A percentile compares a stretch with the other conserved stretches of the same genome.
Evolutionary conservation across 129 eudicot genomes (phyloP).

Genomic region (Glebionis coronaria): DNA sequence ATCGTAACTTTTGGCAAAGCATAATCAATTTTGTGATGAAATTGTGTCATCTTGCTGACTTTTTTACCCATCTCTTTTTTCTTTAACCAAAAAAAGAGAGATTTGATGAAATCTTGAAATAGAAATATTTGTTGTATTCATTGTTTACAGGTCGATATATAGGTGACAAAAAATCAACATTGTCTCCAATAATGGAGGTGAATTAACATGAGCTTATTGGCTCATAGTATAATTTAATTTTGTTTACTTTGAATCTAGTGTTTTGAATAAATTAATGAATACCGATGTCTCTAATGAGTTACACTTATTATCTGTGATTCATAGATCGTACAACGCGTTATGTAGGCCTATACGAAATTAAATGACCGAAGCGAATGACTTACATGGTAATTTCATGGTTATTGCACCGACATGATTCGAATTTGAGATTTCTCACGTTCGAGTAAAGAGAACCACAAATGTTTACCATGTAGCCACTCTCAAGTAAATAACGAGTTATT

Average conservation of each 20-base stretch:
- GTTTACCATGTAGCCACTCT: too few relatives aligned
- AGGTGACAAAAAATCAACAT: slow-evolving; percentile 8
- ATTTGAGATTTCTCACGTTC: too few relatives aligned
- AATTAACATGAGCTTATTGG: neutral
- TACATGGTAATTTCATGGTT: too few relatives aligned
- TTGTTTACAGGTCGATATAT: slow-evolving; percentile 23
- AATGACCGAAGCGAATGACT: too few relatives aligned
- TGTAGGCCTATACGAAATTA: too few relatives aligned
- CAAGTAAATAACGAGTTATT: too few relatives aligned
- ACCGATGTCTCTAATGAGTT: neutral
- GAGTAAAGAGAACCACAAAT: too few relatives aligned
- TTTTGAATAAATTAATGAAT: neutral
- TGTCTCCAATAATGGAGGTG: slow-evolving; percentile 19
- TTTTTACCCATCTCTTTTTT: neutral
- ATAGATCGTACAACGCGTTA: too few relatives aligned
- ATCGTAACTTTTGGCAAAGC: neutral
- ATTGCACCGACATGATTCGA: too few relatives aligned
- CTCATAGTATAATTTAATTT: neutral
- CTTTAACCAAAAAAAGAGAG: neutral
- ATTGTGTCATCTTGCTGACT: slow-evolving; percentile 11
- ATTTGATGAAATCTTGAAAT: neutral
- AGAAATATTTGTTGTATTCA: neutral
- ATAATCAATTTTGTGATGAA: slow-evolving; percentile 16
- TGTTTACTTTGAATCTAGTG: neutral
- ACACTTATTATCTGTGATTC: too few relatives aligned